phyloP scores from a whole-genome alignment of 116 monocot genomes.

The Zostera marina region DNA sequence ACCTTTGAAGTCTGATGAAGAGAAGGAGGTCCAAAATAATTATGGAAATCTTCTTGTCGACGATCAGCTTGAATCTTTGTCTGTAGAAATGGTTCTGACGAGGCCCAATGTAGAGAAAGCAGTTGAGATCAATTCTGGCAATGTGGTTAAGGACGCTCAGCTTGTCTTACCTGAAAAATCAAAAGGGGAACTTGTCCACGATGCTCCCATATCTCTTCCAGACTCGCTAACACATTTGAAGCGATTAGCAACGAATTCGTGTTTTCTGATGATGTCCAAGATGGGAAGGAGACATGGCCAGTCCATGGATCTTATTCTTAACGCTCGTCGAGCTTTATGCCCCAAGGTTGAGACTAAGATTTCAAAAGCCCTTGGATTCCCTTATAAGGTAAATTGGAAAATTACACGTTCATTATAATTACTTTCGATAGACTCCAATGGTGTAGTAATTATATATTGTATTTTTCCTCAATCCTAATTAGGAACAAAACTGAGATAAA shows the following conservation, averaged over 20 bases:
- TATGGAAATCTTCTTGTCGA: too few relatives aligned
- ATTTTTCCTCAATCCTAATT: too few relatives aligned
- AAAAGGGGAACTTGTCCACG: background rate
- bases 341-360: background rate
- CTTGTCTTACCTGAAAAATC: background rate
- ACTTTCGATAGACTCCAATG: background rate
- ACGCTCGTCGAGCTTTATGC: background rate
- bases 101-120: too few relatives aligned
- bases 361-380: background rate
- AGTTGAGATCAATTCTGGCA: background rate
- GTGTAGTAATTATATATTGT: too few relatives aligned
- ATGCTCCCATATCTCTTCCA: background rate
- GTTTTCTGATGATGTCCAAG: background rate
- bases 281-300: background rate
- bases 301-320: conserved; percentile 1
- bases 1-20: background rate
- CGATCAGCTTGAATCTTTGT: too few relatives aligned
- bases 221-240: background rate
- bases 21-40: too few relatives aligned
- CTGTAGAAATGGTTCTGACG: too few relatives aligned
- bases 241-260: background rate
- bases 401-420: background rate
- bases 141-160: background rate
- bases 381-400: background rate
- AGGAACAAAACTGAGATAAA: too few relatives aligned